These are phyloP conservation scores for Talaromyces sp. DNA, from an alignment of 2,329 filamentous ascomycete genomes.

Conservation along the genomic window DNA sequence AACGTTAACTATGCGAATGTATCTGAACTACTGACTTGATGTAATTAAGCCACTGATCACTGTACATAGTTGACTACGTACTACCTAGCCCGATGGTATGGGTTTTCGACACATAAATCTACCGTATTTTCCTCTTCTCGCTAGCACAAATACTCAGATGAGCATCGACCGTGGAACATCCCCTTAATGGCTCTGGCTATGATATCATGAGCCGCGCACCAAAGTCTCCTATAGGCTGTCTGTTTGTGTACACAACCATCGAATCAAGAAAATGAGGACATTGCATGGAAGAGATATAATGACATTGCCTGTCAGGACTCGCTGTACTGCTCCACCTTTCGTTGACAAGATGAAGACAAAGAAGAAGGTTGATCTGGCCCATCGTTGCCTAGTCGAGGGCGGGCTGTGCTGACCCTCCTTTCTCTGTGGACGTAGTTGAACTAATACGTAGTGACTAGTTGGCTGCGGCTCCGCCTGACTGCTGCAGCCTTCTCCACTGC, in stretches of 20 bases:
- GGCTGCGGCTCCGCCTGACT: conserved; percentile 5
- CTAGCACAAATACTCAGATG: background rate
- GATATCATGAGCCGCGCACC: background rate
- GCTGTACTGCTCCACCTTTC: background rate
- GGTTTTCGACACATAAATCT: background rate
- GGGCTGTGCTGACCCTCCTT: background rate
- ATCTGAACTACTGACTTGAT: too few relatives aligned
- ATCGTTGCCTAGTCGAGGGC: conserved; percentile 1
- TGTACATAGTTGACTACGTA: too few relatives aligned
- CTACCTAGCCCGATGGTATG: too few relatives aligned
- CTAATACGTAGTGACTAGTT: too few relatives aligned
- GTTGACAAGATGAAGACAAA: too few relatives aligned
- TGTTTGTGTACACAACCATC: background rate
- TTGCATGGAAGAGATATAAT: background rate
- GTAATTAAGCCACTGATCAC: too few relatives aligned
- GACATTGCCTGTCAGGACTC: background rate
- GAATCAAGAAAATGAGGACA: background rate
- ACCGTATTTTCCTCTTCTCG: background rate
- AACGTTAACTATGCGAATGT: too few relatives aligned
- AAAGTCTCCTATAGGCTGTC: background rate
- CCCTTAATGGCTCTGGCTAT: background rate
- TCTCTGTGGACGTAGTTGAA: too few relatives aligned
- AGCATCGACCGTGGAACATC: background rate
- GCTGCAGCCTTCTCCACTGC: background rate
- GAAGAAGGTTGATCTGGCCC: background rate